Evolutionary conservation across 768 basidiomycete species (phyloP).

Genomic region (Leucosporidium scottii): DNA sequence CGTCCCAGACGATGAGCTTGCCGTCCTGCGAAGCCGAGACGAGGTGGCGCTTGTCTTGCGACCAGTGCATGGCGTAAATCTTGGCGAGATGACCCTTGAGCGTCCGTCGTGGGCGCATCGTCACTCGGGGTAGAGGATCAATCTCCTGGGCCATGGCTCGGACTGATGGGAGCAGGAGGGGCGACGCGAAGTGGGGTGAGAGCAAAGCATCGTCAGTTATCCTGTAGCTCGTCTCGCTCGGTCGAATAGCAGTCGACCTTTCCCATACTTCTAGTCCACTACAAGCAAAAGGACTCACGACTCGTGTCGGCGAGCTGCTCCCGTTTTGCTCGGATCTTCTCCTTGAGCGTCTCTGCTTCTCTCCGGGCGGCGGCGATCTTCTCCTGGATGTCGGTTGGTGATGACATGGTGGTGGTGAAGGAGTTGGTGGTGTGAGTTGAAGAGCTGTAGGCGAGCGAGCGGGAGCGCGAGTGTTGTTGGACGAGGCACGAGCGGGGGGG

Average conservation of each 20-base stretch:
- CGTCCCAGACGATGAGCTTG: constrained; percentile 99
- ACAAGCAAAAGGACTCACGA: constrained; percentile 54
- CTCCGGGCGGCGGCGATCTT: constrained; percentile 87
- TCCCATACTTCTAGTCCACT: not conserved
- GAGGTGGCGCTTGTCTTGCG: constrained; percentile 89
- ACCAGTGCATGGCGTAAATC: constrained; percentile 99
- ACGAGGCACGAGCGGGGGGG: too few species aligned
- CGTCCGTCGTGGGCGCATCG: constrained; percentile 91
- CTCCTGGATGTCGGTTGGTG: constrained; percentile 35
- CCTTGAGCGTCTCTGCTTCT: constrained; percentile 94
- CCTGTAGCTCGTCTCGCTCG: not conserved
- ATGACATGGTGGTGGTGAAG: constrained; percentile 17
- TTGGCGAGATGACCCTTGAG: constrained; percentile 97
- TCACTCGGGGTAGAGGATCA: constrained; percentile 87
- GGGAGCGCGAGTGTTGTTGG: too few species aligned
- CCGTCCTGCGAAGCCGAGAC: constrained; percentile 99
- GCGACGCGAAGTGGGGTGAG: not conserved
- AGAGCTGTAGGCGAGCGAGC: too few species aligned
- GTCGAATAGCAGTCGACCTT: constrained; percentile 3
- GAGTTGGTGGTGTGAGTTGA: too few species aligned
- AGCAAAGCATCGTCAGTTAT: not conserved
- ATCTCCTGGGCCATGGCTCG: constrained; percentile 98
- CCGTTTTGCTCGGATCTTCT: constrained; percentile 93
- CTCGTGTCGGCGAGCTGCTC: constrained; percentile 98
- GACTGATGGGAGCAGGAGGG: constrained; percentile 50